These are phyloP conservation scores for Fusarium burgessii DNA, from an alignment of 2,329 filamentous ascomycete species.

Conservation along the genomic window DNA sequence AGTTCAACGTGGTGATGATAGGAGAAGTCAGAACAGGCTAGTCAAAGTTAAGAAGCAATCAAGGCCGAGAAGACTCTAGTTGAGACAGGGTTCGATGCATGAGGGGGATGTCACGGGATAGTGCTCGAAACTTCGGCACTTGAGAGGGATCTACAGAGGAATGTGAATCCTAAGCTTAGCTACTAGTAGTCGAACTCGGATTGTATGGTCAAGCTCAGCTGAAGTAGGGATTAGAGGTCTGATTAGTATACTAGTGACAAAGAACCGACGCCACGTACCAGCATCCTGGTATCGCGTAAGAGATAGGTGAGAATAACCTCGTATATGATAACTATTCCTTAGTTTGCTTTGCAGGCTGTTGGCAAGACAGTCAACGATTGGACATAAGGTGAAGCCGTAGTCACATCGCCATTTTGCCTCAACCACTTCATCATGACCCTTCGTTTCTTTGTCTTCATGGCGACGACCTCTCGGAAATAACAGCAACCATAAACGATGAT, in stretches of 20 bases:
- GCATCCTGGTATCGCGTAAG: constrained; percentile 5
- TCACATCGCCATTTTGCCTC: constrained; percentile 8
- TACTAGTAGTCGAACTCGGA: constrained; percentile 5
- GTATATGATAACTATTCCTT: background rate
- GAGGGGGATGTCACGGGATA: constrained; percentile 37
- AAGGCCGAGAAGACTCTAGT: background rate
- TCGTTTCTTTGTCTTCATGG: background rate
- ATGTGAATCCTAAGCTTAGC: background rate
- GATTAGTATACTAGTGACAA: background rate
- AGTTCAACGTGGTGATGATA: constrained; percentile 5
- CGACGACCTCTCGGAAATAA: background rate
- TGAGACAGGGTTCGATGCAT: constrained; percentile 29
- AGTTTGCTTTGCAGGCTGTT: background rate
- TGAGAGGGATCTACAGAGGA: constrained; percentile 25
- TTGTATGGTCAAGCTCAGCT: constrained; percentile 4
- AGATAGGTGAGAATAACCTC: background rate
- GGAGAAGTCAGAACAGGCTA: constrained; percentile 1
- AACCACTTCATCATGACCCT: background rate
- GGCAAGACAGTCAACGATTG: constrained; percentile 3
- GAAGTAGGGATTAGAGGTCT: constrained; percentile 13
- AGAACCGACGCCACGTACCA: constrained; percentile 4
- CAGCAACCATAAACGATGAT: background rate
- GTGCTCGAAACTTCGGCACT: constrained; percentile 20
- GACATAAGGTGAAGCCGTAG: background rate
- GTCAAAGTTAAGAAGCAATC: background rate